A percentile compares a stretch with the other conserved stretches of the same genome.
These are phyloP conservation scores for Diospyros kaki DNA, from an alignment of 148 eudicot genomes.

Conservation along the genomic window DNA sequence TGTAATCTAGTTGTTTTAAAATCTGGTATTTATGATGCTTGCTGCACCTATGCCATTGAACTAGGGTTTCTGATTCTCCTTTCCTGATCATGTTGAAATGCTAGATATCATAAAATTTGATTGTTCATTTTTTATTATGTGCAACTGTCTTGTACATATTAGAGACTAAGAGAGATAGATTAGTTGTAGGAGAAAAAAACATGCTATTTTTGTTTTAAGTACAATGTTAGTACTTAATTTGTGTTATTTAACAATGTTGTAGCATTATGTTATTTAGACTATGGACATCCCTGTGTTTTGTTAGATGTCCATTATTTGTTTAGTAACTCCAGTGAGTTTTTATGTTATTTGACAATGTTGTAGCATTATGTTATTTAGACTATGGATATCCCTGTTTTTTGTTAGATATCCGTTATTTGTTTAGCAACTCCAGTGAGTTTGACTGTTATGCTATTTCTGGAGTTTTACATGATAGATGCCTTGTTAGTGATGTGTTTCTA, in stretches of 20 bases:
- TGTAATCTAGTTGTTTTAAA: not conserved
- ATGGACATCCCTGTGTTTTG: too few species aligned
- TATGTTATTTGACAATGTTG: too few species aligned
- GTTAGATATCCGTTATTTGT: not conserved
- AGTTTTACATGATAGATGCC: not conserved
- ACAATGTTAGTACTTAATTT: too few species aligned
- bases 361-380: too few species aligned
- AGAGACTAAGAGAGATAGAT: not conserved
- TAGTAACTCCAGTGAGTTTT: not conserved
- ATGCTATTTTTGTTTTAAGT: not conserved
- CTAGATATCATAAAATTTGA: not conserved
- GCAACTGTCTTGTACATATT: not conserved
- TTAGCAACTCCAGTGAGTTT: not conserved
- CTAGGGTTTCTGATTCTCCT: not conserved
- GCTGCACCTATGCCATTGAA: not conserved
- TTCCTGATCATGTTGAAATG: not conserved
- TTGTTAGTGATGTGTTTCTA: not conserved
- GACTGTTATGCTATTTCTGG: not conserved
- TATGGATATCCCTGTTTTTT: too few species aligned
- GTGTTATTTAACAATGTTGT: too few species aligned
- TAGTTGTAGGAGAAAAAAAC: not conserved
- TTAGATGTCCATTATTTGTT: not conserved
- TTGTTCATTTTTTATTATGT: not conserved
- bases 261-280: too few species aligned
- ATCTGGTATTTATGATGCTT: constrained; percentile 11